phyloP scores from a whole-genome alignment of 1,284 basidiomycete species.

The Rhodotorula sp. region DNA sequence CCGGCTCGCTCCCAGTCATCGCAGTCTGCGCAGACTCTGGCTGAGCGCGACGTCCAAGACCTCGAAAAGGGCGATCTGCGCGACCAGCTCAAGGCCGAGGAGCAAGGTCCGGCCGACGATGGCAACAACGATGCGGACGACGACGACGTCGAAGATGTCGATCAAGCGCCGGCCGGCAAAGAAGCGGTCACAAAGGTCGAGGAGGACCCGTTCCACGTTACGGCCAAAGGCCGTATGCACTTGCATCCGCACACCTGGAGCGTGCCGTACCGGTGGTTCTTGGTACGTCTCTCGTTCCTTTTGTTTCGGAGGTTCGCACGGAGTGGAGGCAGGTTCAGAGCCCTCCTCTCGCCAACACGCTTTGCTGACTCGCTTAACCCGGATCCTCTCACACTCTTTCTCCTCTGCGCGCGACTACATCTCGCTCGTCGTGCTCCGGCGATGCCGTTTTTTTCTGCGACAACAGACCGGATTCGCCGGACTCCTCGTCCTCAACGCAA shows the following conservation, averaged over 20 bases:
- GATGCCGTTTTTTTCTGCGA: too few species aligned
- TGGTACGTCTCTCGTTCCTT: conserved; percentile 44
- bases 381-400: too few species aligned
- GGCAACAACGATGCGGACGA: neutral
- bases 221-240: conserved; percentile 52
- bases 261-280: conserved; percentile 59
- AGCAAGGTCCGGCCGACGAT: neutral
- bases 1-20: conserved; percentile 1
- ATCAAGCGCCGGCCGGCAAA: neutral
- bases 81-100: neutral
- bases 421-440: neutral
- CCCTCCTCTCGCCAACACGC: too few species aligned
- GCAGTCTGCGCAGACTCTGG: conserved; percentile 6
- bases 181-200: neutral
- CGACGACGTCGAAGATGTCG: neutral
- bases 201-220: conserved; percentile 49
- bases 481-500: conserved; percentile 66
- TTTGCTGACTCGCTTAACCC: too few species aligned
- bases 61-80: conserved; percentile 17
- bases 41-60: conserved; percentile 4
- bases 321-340: too few species aligned
- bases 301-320: neutral
- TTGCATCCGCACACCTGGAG: conserved; percentile 62
- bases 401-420: too few species aligned
- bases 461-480: conserved; percentile 57